These are phyloP conservation scores for Anthostomella pinea DNA, from an alignment of 2,329 filamentous ascomycete species.

Conservation along the genomic window DNA sequence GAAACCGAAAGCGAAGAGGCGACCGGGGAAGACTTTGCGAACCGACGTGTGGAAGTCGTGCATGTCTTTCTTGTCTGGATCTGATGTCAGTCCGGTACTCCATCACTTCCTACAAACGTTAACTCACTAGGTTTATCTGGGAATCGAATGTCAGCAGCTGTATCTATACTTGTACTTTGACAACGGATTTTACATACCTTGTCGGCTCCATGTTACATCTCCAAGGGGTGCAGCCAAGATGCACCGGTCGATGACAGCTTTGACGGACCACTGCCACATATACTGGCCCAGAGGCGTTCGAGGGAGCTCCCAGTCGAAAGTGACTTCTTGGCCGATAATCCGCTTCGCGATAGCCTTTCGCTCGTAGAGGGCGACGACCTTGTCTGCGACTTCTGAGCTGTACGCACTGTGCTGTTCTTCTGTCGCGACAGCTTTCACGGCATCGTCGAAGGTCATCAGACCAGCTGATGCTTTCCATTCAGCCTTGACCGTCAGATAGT, in stretches of 20 bases:
- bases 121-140: too few relatives aligned
- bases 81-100: too few relatives aligned
- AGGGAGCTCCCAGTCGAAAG: slow-evolving; percentile 1
- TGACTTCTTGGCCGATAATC: background rate
- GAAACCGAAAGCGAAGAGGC: slow-evolving; percentile 5
- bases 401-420: slow-evolving; percentile 29
- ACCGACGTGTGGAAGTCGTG: slow-evolving; percentile 3
- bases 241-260: slow-evolving; percentile 1
- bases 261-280: slow-evolving; percentile 1
- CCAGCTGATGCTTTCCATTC: slow-evolving; percentile 33
- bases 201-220: slow-evolving; percentile 4
- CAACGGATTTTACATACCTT: background rate
- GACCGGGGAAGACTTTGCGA: slow-evolving; percentile 1
- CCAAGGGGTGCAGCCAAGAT: slow-evolving; percentile 2
- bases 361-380: too few relatives aligned
- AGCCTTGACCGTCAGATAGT: slow-evolving; percentile 25
- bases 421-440: slow-evolving; percentile 27
- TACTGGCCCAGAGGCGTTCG: background rate
- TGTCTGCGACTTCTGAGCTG: too few relatives aligned
- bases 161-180: too few relatives aligned
- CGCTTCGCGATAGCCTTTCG: slow-evolving; percentile 15
- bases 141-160: too few relatives aligned
- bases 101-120: too few relatives aligned
- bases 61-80: slow-evolving; percentile 7
- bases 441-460: slow-evolving; percentile 35